Conservation (phyloP, 306 rosid species). For the Trifolium subterraneum region DNA sequence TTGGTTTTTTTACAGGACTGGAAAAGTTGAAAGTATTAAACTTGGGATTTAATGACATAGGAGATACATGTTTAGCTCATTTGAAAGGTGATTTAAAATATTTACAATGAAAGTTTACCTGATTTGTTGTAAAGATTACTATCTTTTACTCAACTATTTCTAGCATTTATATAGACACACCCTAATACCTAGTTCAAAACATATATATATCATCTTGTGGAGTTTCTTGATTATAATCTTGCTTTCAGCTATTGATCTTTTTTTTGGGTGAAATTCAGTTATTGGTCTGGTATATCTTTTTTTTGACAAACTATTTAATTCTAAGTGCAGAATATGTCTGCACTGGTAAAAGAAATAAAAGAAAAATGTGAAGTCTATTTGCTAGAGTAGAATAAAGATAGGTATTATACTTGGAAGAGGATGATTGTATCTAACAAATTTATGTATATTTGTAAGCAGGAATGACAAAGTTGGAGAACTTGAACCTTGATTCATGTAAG, state of each 20-base stretch:
- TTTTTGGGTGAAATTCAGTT: not conserved
- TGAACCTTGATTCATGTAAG: constrained; percentile 89
- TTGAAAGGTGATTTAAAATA: constrained; percentile 68
- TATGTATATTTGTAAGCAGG: constrained; percentile 53
- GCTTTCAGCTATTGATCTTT: constrained; percentile 7
- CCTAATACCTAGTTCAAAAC: constrained; percentile 6
- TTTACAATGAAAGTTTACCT: too few relatives aligned
- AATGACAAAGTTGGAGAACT: constrained; percentile 79
- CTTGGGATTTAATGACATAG: constrained; percentile 76
- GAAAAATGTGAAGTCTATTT: constrained; percentile 5
- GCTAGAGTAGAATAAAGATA: constrained; percentile 25
- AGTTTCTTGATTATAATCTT: constrained; percentile 10
- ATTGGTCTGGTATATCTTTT: constrained; percentile 12
- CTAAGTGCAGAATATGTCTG: not conserved
- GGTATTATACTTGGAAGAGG: constrained; percentile 19
- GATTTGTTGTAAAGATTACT: not conserved
- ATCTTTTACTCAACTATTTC: not conserved
- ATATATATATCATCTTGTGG: constrained; percentile 10
- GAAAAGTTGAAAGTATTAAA: constrained; percentile 72
- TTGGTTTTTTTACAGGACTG: constrained; percentile 57
- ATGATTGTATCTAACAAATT: constrained; percentile 15
- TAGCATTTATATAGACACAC: not conserved
- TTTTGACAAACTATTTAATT: constrained; percentile 10
- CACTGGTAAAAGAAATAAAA: not conserved
- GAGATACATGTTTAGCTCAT: constrained; percentile 75